A percentile compares a stretch with the other conserved stretches of the same genome.
phyloP scores from a whole-genome alignment of 345 rosid species.

The Salix brachista region DNA sequence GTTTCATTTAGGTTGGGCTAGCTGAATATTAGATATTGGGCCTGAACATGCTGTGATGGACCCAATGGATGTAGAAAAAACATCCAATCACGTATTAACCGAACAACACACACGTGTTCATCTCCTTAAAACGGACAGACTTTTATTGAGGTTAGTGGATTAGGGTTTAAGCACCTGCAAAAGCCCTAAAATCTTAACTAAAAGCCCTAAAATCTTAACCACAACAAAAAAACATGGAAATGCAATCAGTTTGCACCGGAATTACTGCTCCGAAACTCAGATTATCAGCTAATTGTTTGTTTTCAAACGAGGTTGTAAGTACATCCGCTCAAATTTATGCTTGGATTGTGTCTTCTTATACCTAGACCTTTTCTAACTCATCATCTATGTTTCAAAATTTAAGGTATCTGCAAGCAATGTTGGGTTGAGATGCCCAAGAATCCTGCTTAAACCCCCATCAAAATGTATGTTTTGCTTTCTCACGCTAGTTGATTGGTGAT shows the following conservation, averaged over 20 bases:
- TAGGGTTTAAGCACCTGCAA: slow-evolving; percentile 1
- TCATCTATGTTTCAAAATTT: slow-evolving; percentile 12
- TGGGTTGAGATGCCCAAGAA: slow-evolving; percentile 15
- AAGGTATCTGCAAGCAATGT: slow-evolving; percentile 33
- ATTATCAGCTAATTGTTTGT: slow-evolving; percentile 14
- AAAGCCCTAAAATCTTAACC: slow-evolving; percentile 17
- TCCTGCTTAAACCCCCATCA: slow-evolving; percentile 12
- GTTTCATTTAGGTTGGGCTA: too few species aligned
- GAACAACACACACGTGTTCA: neutral
- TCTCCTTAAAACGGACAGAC: neutral
- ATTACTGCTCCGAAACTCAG: slow-evolving; percentile 33
- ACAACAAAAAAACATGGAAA: slow-evolving; percentile 29
- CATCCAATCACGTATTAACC: neutral
- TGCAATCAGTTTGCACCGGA: slow-evolving; percentile 49
- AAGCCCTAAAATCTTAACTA: neutral
- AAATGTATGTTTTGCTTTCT: slow-evolving; percentile 24
- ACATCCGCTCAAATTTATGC: neutral
- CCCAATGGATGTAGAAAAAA: neutral
- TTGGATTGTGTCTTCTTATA: neutral
- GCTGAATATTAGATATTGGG: too few species aligned
- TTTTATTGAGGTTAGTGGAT: neutral
- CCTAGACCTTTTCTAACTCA: neutral
- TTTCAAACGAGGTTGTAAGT: slow-evolving; percentile 35
- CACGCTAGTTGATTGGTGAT: neutral
- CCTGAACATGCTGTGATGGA: too few species aligned